These are phyloP conservation scores for Glaciozyma martinii DNA, from an alignment of 768 basidiomycete genomes.

Conservation along the genomic window DNA sequence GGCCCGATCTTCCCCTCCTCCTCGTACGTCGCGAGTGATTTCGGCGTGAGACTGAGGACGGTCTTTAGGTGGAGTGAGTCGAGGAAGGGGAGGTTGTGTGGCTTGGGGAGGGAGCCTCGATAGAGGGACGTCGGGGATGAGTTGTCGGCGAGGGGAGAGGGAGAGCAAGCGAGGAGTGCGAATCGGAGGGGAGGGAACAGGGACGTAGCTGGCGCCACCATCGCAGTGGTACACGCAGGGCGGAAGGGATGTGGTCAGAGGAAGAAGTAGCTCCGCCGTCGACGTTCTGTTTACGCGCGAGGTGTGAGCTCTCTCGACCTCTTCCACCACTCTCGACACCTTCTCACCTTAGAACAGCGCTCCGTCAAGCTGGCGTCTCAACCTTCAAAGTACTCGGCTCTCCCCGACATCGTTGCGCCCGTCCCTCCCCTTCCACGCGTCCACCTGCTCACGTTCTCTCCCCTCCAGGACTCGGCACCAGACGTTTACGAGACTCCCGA, in stretches of 20 bases:
- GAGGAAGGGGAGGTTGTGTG: constrained; percentile 9
- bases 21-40: not conserved
- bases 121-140: not conserved
- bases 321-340: not conserved
- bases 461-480: constrained; percentile 67
- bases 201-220: not conserved
- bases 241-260: not conserved
- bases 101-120: constrained; percentile 10
- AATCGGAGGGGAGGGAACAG: not conserved
- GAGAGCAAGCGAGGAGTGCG: not conserved
- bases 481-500: constrained; percentile 92
- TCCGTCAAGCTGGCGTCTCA: not conserved
- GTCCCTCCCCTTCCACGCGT: no score
- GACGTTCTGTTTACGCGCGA: not conserved
- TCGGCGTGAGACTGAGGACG: constrained; percentile 2
- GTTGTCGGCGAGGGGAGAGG: not conserved
- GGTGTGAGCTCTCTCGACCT: no score
- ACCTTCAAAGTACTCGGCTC: constrained; percentile 66
- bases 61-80: not conserved
- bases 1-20: not conserved
- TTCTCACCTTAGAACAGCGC: not conserved
- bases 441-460: not conserved
- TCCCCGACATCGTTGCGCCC: constrained; percentile 61
- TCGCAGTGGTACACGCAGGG: not conserved
- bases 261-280: not conserved